Conservation (phyloP, 139 green algal genomes). For the Mesotaenium endlicherianum region DNA sequence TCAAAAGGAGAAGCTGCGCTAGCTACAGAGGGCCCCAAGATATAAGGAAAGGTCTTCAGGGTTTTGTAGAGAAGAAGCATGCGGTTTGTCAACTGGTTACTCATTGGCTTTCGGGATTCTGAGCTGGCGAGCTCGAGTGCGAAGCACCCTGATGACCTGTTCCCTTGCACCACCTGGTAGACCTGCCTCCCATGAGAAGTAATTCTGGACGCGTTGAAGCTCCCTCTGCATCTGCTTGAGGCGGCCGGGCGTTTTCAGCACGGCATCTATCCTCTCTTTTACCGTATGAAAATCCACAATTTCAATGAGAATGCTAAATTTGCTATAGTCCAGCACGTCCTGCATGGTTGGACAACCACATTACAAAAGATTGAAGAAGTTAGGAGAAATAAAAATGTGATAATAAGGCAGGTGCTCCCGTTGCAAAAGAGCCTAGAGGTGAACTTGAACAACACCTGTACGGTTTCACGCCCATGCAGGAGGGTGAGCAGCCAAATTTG, state of each 20-base stretch:
- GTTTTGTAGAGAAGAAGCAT: no score
- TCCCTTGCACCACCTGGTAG: no score
- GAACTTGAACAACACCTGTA: background rate
- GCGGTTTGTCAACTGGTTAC: no score
- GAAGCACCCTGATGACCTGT: no score
- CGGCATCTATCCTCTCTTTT: background rate
- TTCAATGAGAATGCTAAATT: background rate
- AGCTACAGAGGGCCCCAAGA: no score
- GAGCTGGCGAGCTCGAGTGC: no score
- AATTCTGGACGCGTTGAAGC: background rate
- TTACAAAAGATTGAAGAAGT: no score
- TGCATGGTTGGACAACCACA: no score
- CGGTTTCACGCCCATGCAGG: background rate
- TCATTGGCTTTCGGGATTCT: no score
- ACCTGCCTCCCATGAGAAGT: background rate
- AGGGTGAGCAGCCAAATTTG: background rate
- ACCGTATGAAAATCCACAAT: background rate
- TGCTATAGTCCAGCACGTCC: background rate
- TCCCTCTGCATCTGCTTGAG: background rate
- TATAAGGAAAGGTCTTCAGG: no score
- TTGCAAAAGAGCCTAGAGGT: background rate
- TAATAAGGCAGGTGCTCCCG: background rate
- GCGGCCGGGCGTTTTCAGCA: background rate
- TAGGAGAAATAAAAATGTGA: no score
- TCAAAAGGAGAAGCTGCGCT: no score